A percentile compares a stretch with the other conserved stretches of the same genome.
These are phyloP conservation scores for Boeremia exigua DNA, from an alignment of 2,329 filamentous ascomycete species.

Conservation along the genomic window DNA sequence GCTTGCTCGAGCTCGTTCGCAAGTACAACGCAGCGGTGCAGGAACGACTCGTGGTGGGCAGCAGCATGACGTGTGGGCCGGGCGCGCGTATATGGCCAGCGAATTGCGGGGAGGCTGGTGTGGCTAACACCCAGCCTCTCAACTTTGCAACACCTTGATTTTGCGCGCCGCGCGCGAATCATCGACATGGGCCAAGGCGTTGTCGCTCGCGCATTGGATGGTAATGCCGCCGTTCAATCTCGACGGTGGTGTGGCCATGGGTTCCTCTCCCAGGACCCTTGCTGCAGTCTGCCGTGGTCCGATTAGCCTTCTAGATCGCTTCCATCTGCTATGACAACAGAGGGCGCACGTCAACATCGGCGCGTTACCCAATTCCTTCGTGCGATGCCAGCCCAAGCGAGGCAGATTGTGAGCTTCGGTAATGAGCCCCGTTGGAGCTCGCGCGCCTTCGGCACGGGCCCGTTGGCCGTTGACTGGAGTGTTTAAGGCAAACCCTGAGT, in stretches of 20 bases:
- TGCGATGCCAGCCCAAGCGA: too few species aligned
- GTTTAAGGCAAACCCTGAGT: background rate
- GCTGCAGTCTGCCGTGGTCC: too few species aligned
- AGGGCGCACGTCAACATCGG: too few species aligned
- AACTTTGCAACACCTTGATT: slow-evolving; percentile 7
- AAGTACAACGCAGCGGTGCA: slow-evolving; percentile 19
- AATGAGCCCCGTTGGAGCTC: background rate
- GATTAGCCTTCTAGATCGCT: too few species aligned
- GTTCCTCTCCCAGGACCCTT: background rate
- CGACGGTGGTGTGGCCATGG: background rate
- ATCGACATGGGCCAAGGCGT: slow-evolving; percentile 1
- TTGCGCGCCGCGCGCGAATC: slow-evolving; percentile 4
- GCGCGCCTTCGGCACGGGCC: background rate
- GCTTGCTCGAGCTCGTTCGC: slow-evolving; percentile 8
- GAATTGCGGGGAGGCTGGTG: slow-evolving; percentile 15
- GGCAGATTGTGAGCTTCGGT: background rate
- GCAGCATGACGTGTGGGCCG: slow-evolving; percentile 16
- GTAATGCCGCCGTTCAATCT: background rate
- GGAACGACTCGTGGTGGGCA: slow-evolving; percentile 13
- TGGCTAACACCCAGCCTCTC: slow-evolving; percentile 12
- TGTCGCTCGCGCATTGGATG: background rate
- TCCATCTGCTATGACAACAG: too few species aligned
- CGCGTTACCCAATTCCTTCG: too few species aligned
- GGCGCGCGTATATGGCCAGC: background rate
- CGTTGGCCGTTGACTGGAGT: background rate